Evolutionary conservation across 768 basidiomycete genomes (phyloP), one percentile per base, ranked within the genome.

Genomic region (Agaricus sinodeliciosus): DNA sequence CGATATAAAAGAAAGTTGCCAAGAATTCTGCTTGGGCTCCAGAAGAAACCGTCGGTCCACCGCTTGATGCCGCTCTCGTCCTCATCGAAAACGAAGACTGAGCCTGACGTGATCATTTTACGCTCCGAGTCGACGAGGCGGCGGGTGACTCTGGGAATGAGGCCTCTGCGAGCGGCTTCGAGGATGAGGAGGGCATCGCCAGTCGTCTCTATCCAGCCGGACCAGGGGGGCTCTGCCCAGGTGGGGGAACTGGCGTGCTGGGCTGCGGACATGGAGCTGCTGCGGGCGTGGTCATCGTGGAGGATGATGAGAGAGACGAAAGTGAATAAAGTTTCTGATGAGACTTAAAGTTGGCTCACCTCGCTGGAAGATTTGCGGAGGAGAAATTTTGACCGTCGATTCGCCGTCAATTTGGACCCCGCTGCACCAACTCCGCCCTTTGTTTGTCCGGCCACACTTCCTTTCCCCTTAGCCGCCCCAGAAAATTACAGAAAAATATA

Each of bases 31-130:
- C 85, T 88, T 0, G 94, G 94, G 59, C 87, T 90, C 94, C 94
- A 96, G 65, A 88, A 87, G 65, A 90, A 85, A n/a, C 94, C 93
- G 69, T 98, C 94, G 1, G 94, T 98, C 90, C 94, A 96, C 41
- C 94, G 80, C 72, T 94, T 95, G 73, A 98, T 98, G 25, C 94
- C 93, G 62, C 90, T 92, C 70, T 95, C 93, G 62, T 92, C 87
- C 73, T 96, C 94, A 67, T 98, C 92, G 63, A 96, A 98, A 58
- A 96, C 94, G 62, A 97, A 98, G 9, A 98, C 92, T 6, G 88
- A 89, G 52, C 94, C 94, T 5, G 86, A 89, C 15, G 85, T 85
- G 65, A 98, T 94, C 85, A 95, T 90, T 63, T 83, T 86, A 53
- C 92, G 81, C 67, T 98, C 94, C 28, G 88, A 79, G 65, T 96